Base-by-base conservation (phyloP, 208 protist genomes). In the Crithidia bombi region DNA sequence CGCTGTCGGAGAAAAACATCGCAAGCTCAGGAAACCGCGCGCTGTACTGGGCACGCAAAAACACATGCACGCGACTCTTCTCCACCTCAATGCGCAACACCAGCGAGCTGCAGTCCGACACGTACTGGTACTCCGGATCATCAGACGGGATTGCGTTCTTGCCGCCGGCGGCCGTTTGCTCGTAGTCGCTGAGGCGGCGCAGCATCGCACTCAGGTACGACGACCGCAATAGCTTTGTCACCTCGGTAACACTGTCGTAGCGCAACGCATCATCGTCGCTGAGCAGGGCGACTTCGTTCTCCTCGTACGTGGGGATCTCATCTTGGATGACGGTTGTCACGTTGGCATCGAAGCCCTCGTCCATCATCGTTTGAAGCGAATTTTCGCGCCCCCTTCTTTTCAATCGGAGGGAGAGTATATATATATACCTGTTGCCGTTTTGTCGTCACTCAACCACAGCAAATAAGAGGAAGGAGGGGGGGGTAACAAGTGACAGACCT, bases 81-180 rank as follows among this genome's bases (percentile, higher is more conserved):
- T 97, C 94, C 58, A 83, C 85, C 63, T 97, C 92, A 52, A 98
- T 94, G 50, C 85, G 86, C 64, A 95, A 68, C 33, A 96, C 90
- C 49, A 97, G 62, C 39, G 64, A 74, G 67, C 86, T 96, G 69
- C 84, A 96, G 57, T 98, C 89, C n/a, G 87, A 91, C 26, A 97
- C 80, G 78, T 95, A 94, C 62, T 85, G 78, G 78, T 97, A 92
- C 81, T 98, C 92, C 7, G 87, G 88, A 64, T 94, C 88, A 25
- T 95, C 86, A 14, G 81, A 83, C 7, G 79, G 78, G 52, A 97
- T 94, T 28, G 87, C 78, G 63, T 96, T 95, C 70, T 95, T 96
- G 36, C 64, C 63, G 10, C 47, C 63, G 0, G 57, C 67, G 23
- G 79, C 83, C 6, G 68, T 70, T 17, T 92, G 74, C 58, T 87